Conservation (phyloP, 2,329 filamentous ascomycete genomes). For the Truncatella angustata region DNA sequence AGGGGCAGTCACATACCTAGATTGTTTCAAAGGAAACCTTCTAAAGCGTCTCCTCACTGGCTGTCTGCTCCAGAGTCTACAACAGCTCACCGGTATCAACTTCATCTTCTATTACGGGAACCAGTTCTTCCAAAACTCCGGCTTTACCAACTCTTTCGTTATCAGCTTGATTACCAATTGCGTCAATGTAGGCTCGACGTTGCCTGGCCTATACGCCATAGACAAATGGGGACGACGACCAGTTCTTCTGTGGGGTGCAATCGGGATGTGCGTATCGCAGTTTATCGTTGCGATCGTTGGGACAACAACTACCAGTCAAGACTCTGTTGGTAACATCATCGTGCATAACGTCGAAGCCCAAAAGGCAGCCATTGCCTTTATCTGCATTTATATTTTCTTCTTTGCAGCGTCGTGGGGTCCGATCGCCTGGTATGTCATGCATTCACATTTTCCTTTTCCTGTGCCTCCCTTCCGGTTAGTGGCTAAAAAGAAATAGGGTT, state of each 20-base stretch:
- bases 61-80: slow-evolving; percentile 62
- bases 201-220: slow-evolving; percentile 61
- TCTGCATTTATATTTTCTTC: slow-evolving; percentile 71
- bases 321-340: slow-evolving; percentile 42
- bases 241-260: slow-evolving; percentile 61
- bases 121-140: slow-evolving; percentile 57
- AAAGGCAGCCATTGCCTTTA: slow-evolving; percentile 58
- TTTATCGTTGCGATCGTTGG: slow-evolving; percentile 60
- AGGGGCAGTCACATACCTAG: slow-evolving; percentile 45
- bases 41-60: slow-evolving; percentile 64
- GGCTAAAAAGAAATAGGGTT: no score
- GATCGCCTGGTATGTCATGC: no score
- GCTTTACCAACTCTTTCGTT: slow-evolving; percentile 52
- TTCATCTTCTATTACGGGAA: slow-evolving; percentile 65
- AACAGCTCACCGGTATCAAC: slow-evolving; percentile 60
- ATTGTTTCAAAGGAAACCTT: slow-evolving; percentile 52
- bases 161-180: slow-evolving; percentile 63
- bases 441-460: no score
- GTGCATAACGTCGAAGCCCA: slow-evolving; percentile 52
- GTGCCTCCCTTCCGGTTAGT: no score
- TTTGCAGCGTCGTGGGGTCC: slow-evolving; percentile 71
- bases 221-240: slow-evolving; percentile 65
- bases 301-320: slow-evolving; percentile 53
- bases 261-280: slow-evolving; percentile 64
- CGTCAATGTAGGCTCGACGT: slow-evolving; percentile 63